Base-by-base conservation (phyloP, 805 yeast species). In the Myxozyma melibiosi region DNA sequence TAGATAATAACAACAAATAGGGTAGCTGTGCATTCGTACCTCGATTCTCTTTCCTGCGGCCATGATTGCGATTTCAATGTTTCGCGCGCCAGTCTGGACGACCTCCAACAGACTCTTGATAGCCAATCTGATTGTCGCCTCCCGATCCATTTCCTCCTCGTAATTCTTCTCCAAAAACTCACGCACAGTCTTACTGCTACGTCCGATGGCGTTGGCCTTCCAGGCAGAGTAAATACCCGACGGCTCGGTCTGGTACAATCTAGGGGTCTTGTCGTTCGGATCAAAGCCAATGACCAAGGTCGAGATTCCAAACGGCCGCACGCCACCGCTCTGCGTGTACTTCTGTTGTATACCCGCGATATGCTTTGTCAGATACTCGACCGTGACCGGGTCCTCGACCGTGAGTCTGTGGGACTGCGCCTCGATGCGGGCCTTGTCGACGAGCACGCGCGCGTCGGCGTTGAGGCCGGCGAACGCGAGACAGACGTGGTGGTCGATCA, bases 271-370 rank as follows among this genome's bases (percentile, higher is more conserved):
- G 73, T 90, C 96, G 68, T 86, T 85, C 53, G 85, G 85, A 75
- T 94, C 98, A 68, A 94, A 94, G 0, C 99, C 99, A 24, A 96
- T 96, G 71, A 94, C 88, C 67, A 94, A 78, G 28, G 97, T 94
- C 50, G 97, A 86, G 66, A 94, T 88, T 57, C 99, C 99, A 72
- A 94, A 94, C 20, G 99, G 99, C 74, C 99, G 83, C 25, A 94
- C 97, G 73, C 99, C 99, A 65, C 99, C 99, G 49, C 95, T 85
- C 74, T 94, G 99, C 4, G 99, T 94, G 75, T 92, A 94, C 73
- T 85, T 83, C 73, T 94, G 99, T 74, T 94, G 97, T 43, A 92
- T 92, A 22, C 97, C 97, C n/a, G 99, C 99, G 62, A 94, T 89
- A 68, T 89, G 89, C 72, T 87, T 86, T 35, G 99, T 90, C 72